Evolutionary conservation across 2,329 filamentous ascomycete genomes (phyloP).

Genomic region (Xylariaceae sp.): DNA sequence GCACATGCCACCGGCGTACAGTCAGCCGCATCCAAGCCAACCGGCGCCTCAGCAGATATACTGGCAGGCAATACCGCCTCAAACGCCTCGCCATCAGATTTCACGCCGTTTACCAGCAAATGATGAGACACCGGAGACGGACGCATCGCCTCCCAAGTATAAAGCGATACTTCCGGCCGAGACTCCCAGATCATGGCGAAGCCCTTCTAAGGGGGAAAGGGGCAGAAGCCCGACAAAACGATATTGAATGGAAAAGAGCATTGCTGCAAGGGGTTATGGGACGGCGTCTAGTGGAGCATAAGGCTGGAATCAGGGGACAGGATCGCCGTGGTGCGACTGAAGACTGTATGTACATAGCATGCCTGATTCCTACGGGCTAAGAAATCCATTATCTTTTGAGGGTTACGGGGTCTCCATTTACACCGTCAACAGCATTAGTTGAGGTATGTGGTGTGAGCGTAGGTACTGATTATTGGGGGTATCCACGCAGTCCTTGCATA

Average conservation of each 20-base stretch:
- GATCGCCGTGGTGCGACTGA: not conserved
- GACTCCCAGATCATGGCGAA: slow-evolving; percentile 30
- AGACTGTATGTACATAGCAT: not conserved
- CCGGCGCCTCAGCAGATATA: slow-evolving; percentile 27
- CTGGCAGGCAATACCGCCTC: slow-evolving; percentile 30
- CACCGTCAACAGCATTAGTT: too few species aligned
- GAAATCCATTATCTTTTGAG: not conserved
- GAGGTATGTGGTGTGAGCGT: too few species aligned
- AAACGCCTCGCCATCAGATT: slow-evolving; percentile 28
- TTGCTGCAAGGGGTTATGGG: not conserved
- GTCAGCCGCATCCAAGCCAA: slow-evolving; percentile 19
- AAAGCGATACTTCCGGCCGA: slow-evolving; percentile 39
- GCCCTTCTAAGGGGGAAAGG: slow-evolving; percentile 49
- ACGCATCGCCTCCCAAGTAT: slow-evolving; percentile 43
- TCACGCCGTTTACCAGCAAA: slow-evolving; percentile 23
- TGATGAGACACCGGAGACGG: slow-evolving; percentile 43
- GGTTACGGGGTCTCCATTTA: not conserved
- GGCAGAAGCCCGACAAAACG: slow-evolving; percentile 41
- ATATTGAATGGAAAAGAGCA: slow-evolving; percentile 26
- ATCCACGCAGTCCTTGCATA: too few species aligned
- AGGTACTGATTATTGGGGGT: too few species aligned
- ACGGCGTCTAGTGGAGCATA: not conserved
- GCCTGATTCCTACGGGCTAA: not conserved
- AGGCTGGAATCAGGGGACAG: not conserved
- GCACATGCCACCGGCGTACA: slow-evolving; percentile 21